These are phyloP conservation scores for Akanthomyces dipterigenus DNA, from an alignment of 2,329 filamentous ascomycete genomes.

Conservation along the genomic window DNA sequence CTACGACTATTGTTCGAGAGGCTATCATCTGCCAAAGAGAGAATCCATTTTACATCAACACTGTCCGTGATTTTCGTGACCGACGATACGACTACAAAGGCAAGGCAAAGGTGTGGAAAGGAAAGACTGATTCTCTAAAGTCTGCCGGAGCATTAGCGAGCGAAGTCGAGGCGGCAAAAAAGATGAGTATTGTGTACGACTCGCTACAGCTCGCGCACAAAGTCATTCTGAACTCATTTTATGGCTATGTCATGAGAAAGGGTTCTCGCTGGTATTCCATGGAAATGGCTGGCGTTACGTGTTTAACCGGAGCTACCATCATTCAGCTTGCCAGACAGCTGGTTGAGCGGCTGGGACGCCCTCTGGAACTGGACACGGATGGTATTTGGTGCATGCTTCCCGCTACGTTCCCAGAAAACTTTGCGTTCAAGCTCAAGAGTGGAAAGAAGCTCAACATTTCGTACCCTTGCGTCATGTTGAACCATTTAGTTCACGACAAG, in stretches of 20 bases:
- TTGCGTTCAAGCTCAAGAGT: constrained; percentile 86
- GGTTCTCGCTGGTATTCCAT: constrained; percentile 98
- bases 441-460: constrained; percentile 96
- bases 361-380: constrained; percentile 91
- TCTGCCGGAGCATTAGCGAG: constrained; percentile 65
- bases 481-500: constrained; percentile 87
- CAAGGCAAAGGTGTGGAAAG: constrained; percentile 97
- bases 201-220: constrained; percentile 96
- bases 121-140: constrained; percentile 84
- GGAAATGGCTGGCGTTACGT: constrained; percentile 98
- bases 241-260: constrained; percentile 98
- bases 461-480: constrained; percentile 98
- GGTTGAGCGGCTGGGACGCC: constrained; percentile 86
- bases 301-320: constrained; percentile 89
- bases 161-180: constrained; percentile 91
- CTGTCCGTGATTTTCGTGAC: constrained; percentile 92
- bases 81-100: constrained; percentile 98
- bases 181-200: constrained; percentile 96
- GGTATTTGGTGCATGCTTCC: constrained; percentile 99
- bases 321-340: constrained; percentile 94
- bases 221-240: constrained; percentile 98
- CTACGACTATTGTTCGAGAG: constrained; percentile 84
- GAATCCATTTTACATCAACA: constrained; percentile 97
- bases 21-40: constrained; percentile 98
- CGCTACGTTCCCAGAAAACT: constrained; percentile 93